Evolutionary conservation across 2,329 filamentous ascomycete genomes (phyloP), one percentile per base, ranked within the genome.

Genomic region (Paramyrothecium roridum): DNA sequence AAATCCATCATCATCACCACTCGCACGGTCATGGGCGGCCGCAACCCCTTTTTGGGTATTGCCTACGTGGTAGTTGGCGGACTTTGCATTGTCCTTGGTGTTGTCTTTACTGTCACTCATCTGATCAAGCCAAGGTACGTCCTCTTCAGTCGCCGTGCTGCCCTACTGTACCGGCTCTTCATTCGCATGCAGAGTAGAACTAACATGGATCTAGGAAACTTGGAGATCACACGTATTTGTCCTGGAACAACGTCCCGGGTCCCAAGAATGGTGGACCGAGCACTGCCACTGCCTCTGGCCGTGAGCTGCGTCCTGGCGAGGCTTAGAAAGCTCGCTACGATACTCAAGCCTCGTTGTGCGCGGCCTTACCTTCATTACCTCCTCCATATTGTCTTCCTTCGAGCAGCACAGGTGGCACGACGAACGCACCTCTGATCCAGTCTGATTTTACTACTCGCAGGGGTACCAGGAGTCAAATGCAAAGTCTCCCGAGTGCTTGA

Each of bases 181-280:
- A 16, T 54, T 37, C 21, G 21, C 37, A 47, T 48, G 40, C 10
- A 30, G 10, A 30, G 26, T 10, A 30, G 26, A 10, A 30, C 55
- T 56, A 33, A 57, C 17, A 2, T 8, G 7, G 12, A 13, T n/a
- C 62, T 43, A 93, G 95, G 67, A 99, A 98, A 89, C 84, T 99
- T 46, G 95, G 95, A 58, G 95, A 99, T 72, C 95, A 98, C 73
- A 97, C 92, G 10, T 98, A 99, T 71, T 82, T 99, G 50, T 95
- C 91, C 22, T 99, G 95, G 95, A 97, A 98, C 71, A 84, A 85
- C 56, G 76, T 75, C 1, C 79, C 80, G 2, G 63, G 73, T n/a
- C 61, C 71, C 58, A 78, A 78, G 65, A 65, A 73, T 17, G 67
- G 67, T 11, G 73, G 73, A 37, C 71, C 76, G 23, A 66, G 70